Evolutionary conservation across 2,329 filamentous ascomycete species (phyloP).

Genomic region (Phoma herbarum): DNA sequence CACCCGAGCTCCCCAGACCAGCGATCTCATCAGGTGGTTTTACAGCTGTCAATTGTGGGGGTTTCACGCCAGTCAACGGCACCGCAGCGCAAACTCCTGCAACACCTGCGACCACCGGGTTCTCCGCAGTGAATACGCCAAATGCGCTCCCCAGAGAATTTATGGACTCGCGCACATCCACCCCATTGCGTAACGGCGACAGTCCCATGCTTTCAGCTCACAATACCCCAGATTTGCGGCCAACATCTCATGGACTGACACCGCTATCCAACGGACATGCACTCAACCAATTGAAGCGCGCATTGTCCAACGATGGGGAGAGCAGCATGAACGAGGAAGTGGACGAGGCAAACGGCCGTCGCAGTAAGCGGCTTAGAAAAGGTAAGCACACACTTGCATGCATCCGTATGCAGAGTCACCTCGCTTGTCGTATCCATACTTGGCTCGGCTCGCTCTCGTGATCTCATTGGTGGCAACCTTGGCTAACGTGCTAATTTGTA

Average conservation of each 20-base stretch:
- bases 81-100: constrained; percentile 36
- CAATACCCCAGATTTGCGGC: constrained; percentile 70
- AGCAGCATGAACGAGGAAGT: constrained; percentile 69
- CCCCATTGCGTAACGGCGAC: constrained; percentile 67
- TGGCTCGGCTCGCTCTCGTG: constrained; percentile 3
- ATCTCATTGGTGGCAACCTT: constrained; percentile 31
- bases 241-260: constrained; percentile 58
- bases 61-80: constrained; percentile 74
- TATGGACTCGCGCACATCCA: constrained; percentile 63
- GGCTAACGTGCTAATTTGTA: constrained; percentile 47
- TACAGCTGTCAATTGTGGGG: constrained; percentile 72
- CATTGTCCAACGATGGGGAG: constrained; percentile 62
- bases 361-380: constrained; percentile 94
- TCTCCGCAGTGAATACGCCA: constrained; percentile 67
- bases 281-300: constrained; percentile 75
- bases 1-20: constrained; percentile 66
- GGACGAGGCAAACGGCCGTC: constrained; percentile 63
- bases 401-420: constrained; percentile 19
- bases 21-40: constrained; percentile 65
- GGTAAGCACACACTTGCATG: constrained; percentile 59
- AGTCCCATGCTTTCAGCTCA: constrained; percentile 71
- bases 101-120: constrained; percentile 49
- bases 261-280: constrained; percentile 61
- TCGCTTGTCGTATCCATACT: constrained; percentile 21
- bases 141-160: constrained; percentile 63